A percentile compares a stretch with the other conserved stretches of the same genome.
Conservation (phyloP, 2,329 filamentous ascomycete species). For the Didymella segeticola region DNA sequence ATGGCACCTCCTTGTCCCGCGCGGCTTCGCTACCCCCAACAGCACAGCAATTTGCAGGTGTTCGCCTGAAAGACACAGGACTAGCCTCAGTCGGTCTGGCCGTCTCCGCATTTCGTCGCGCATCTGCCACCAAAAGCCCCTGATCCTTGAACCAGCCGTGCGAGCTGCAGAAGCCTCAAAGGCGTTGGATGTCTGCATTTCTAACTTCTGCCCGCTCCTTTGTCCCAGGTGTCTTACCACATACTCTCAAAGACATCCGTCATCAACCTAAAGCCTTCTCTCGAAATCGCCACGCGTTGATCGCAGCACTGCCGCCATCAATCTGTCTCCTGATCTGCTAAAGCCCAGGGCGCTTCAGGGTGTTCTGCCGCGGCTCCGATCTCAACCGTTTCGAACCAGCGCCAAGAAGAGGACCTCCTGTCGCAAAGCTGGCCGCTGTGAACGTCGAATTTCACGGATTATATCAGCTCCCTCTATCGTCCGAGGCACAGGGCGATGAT, state of each 20-base stretch:
- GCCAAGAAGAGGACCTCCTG: conserved; percentile 37
- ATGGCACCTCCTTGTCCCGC: conserved; percentile 36
- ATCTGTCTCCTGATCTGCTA: conserved; percentile 31
- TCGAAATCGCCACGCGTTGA: conserved; percentile 33
- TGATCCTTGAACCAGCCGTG: conserved; percentile 48
- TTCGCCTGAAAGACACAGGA: conserved; percentile 48
- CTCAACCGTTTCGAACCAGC: conserved; percentile 43
- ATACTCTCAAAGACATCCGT: conserved; percentile 32
- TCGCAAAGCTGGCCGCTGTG: conserved; percentile 31
- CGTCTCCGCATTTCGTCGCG: conserved; percentile 51
- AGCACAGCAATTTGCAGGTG: conserved; percentile 48
- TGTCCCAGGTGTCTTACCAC: conserved; percentile 45
- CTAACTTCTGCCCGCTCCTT: conserved; percentile 42
- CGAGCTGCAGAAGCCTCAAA: conserved; percentile 51
- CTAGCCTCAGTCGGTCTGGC: conserved; percentile 48
- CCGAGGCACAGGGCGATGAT: conserved; percentile 45
- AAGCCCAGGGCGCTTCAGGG: conserved; percentile 33
- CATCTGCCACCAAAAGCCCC: conserved; percentile 49
- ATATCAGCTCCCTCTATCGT: conserved; percentile 37
- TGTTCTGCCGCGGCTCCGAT: conserved; percentile 34
- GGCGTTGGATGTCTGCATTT: conserved; percentile 46
- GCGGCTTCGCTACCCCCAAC: conserved; percentile 44
- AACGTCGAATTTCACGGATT: conserved; percentile 26
- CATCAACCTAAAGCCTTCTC: conserved; percentile 26
- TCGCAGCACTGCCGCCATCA: conserved; percentile 28